Conservation (phyloP, 305 asterid species). For the Fraxinus sp. region DNA sequence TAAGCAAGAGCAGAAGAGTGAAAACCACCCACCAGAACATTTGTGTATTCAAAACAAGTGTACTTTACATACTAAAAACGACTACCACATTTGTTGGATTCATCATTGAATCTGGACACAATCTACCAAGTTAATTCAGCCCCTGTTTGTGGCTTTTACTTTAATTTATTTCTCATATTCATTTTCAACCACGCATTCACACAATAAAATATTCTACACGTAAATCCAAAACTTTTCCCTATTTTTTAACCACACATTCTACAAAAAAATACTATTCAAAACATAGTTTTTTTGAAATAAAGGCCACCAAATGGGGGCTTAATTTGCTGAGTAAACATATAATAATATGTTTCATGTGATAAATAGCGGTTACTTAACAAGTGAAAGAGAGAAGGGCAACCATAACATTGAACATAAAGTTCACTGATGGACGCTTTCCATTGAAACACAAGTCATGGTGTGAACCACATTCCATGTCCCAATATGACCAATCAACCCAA, state of each 20-base stretch:
- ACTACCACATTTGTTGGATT: background rate
- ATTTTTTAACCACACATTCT: no score
- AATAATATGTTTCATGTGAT: background rate
- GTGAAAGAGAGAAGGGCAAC: background rate
- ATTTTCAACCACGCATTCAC: no score
- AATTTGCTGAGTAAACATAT: background rate
- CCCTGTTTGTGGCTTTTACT: no score
- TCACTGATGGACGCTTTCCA: background rate
- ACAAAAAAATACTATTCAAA: no score
- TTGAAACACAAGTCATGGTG: background rate
- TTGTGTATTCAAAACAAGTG: background rate
- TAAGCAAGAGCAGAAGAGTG: background rate
- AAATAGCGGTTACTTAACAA: no score
- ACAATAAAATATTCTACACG: no score
- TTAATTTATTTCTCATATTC: no score
- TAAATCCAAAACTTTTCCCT: no score
- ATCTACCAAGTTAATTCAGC: background rate
- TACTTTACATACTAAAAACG: background rate
- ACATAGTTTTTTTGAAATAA: no score
- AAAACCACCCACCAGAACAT: background rate
- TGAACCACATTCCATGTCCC: background rate
- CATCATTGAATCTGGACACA: background rate
- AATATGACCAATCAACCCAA: background rate
- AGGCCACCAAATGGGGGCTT: background rate
- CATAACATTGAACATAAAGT: background rate